Evolutionary conservation across 148 eudicot genomes (phyloP).

Genomic region (Talinum fruticosum): DNA sequence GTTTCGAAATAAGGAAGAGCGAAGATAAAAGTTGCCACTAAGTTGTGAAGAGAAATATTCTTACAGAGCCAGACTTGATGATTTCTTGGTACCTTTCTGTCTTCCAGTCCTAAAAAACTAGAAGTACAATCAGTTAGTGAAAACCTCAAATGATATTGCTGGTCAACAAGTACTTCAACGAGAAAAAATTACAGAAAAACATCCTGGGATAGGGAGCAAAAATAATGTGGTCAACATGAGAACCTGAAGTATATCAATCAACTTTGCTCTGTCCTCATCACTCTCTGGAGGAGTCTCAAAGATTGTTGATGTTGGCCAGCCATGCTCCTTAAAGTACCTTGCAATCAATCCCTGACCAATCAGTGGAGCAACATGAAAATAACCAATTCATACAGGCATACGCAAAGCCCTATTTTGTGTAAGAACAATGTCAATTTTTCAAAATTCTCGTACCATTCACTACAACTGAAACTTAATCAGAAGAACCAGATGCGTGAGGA

Average conservation of each 20-base stretch:
- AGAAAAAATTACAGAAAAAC: background rate
- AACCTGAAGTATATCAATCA: slow-evolving; percentile 87
- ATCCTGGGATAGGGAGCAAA: background rate
- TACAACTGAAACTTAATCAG: too few relatives aligned
- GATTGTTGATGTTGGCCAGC: slow-evolving; percentile 83
- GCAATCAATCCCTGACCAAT: slow-evolving; percentile 26
- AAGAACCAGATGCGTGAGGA: too few relatives aligned
- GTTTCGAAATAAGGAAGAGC: background rate
- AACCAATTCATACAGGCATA: background rate
- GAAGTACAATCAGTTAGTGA: slow-evolving; percentile 15
- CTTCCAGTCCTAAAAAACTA: slow-evolving; percentile 85
- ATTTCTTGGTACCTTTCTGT: slow-evolving; percentile 94
- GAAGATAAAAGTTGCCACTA: too few relatives aligned
- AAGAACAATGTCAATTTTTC: too few relatives aligned
- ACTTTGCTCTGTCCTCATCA: slow-evolving; percentile 61
- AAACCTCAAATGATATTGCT: background rate
- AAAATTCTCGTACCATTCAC: too few relatives aligned
- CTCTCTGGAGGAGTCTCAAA: slow-evolving; percentile 60
- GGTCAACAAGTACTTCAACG: background rate
- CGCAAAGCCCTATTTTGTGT: background rate
- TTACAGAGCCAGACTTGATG: slow-evolving; percentile 94
- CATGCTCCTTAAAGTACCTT: slow-evolving; percentile 97
- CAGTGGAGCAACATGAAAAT: slow-evolving; percentile 25
- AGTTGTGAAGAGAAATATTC: slow-evolving; percentile 11
- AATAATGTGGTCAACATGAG: slow-evolving; percentile 10